Evolutionary conservation across 352 stramenopile genomes (phyloP).

Genomic region (Phytophthora sp.): DNA sequence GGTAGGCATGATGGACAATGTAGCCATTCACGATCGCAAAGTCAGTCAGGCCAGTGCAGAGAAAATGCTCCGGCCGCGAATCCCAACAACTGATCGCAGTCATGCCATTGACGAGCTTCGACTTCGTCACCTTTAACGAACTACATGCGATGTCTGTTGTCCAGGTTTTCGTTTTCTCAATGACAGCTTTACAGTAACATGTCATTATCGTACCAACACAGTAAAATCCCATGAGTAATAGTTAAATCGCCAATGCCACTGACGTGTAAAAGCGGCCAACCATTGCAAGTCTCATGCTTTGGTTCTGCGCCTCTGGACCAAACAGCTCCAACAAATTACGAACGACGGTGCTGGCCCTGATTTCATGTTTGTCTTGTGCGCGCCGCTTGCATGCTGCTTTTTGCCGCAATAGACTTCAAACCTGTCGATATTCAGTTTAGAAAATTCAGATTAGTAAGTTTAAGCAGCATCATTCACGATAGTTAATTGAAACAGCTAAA

Average conservation of each 20-base stretch:
- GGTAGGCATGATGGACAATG: not conserved
- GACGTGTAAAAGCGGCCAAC: not conserved
- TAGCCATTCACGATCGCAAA: not conserved
- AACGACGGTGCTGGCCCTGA: not conserved
- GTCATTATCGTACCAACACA: not conserved
- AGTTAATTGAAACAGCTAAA: not conserved
- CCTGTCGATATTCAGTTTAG: not conserved
- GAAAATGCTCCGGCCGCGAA: not conserved
- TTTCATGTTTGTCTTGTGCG: not conserved
- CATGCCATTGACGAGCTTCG: not conserved
- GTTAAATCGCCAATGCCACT: not conserved
- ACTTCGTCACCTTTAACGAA: not conserved
- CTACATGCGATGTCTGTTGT: not conserved
- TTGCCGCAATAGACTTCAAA: not conserved
- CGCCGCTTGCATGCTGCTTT: not conserved
- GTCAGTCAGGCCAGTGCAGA: not conserved
- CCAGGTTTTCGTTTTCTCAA: not conserved
- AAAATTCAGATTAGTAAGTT: not conserved
- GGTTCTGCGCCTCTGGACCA: not conserved
- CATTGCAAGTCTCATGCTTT: not conserved
- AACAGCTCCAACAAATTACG: not conserved
- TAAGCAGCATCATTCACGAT: not conserved
- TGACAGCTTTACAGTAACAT: no score
- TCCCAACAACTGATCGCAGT: not conserved
- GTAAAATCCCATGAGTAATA: not conserved